A percentile compares a stretch with the other conserved stretches of the same genome.
Conservation (phyloP, 1,139 yeast genomes). For the Magnusiomyces tetraspermus region DNA sequence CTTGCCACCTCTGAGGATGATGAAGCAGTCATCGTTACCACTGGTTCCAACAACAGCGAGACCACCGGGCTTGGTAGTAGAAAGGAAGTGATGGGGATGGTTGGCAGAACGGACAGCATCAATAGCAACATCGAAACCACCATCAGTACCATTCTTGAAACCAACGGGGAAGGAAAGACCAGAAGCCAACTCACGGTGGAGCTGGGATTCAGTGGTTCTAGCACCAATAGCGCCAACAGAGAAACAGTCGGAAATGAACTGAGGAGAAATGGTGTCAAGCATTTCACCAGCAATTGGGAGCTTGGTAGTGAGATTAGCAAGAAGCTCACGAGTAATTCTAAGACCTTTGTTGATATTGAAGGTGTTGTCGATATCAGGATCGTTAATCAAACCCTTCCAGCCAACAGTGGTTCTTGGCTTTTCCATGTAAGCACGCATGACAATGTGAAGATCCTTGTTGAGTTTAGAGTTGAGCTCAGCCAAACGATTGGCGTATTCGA, state of each 20-base stretch:
- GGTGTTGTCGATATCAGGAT: conserved; percentile 87
- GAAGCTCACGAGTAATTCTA: conserved; percentile 75
- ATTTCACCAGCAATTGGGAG: conserved; percentile 94
- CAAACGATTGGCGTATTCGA: conserved; percentile 73
- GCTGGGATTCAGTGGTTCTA: conserved; percentile 95
- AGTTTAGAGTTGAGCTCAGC: conserved; percentile 59
- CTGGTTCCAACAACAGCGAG: conserved; percentile 94
- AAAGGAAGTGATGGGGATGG: conserved; percentile 90
- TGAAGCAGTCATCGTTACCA: conserved; percentile 69
- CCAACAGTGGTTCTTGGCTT: conserved; percentile 99
- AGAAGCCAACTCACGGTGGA: conserved; percentile 93
- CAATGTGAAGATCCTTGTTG: conserved; percentile 62
- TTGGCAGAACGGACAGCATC: conserved; percentile 93
- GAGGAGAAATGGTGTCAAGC: conserved; percentile 98
- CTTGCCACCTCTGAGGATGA: conserved; percentile 93
- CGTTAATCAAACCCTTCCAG: conserved; percentile 97
- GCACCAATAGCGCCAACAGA: conserved; percentile 98
- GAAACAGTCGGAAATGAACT: conserved; percentile 80
- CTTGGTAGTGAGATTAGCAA: conserved; percentile 67
- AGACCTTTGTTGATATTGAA: conserved; percentile 94
- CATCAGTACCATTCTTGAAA: conserved; percentile 97
- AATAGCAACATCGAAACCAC: conserved; percentile 82
- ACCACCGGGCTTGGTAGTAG: conserved; percentile 92
- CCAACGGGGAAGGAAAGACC: conserved; percentile 98
- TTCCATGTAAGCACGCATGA: conserved; percentile 89